Evolutionary conservation across 768 basidiomycete species (phyloP).

Genomic region (Cystoderma amianthinum): DNA sequence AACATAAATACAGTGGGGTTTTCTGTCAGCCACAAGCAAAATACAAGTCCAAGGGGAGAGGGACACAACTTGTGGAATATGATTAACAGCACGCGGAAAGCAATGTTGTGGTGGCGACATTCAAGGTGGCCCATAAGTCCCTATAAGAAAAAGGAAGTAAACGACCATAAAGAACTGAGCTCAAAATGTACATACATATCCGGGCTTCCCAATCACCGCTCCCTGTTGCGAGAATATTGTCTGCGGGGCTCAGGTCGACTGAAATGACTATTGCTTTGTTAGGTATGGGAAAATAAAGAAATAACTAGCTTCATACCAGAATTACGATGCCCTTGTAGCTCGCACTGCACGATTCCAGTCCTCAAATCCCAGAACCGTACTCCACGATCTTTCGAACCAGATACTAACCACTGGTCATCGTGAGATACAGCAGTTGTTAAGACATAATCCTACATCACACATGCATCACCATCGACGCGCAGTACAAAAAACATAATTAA

Average conservation of each 20-base stretch:
- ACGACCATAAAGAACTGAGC: too few relatives aligned
- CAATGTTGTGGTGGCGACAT: too few relatives aligned
- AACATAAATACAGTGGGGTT: too few relatives aligned
- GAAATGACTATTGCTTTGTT: constrained; percentile 32
- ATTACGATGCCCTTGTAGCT: constrained; percentile 75
- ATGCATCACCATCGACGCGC: neutral
- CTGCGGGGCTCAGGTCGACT: constrained; percentile 39
- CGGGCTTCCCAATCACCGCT: constrained; percentile 49
- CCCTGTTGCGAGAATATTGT: constrained; percentile 41
- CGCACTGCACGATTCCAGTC: constrained; percentile 74
- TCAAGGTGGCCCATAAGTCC: too few relatives aligned
- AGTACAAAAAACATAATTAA: constrained; percentile 8
- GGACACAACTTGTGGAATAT: too few relatives aligned
- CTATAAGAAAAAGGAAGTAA: too few relatives aligned
- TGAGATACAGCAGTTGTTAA: constrained; percentile 67
- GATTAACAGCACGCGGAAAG: too few relatives aligned
- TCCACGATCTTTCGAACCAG: constrained; percentile 89
- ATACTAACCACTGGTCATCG: constrained; percentile 91
- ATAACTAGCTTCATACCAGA: constrained; percentile 32
- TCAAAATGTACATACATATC: constrained; percentile 52
- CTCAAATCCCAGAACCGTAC: constrained; percentile 92
- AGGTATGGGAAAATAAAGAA: too few relatives aligned
- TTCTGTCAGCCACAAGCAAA: too few relatives aligned
- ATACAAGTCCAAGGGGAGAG: too few relatives aligned
- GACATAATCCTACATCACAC: constrained; percentile 43